Base-by-base conservation (phyloP, 441 rosid genomes). In the Gossypium lobatum region DNA sequence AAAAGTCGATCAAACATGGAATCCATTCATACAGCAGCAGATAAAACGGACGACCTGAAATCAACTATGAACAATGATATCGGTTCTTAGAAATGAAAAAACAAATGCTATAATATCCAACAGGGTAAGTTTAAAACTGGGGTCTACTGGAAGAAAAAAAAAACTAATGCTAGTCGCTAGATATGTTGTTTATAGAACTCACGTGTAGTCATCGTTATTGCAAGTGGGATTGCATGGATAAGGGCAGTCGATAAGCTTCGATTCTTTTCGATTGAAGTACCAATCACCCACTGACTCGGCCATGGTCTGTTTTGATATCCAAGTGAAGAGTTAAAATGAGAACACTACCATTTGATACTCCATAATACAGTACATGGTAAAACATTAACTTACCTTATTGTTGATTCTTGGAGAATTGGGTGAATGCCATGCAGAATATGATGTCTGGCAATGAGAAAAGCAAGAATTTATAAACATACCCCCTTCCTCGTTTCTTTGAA, bases 201-300 rank as follows among this genome's bases (percentile, higher is more conserved):
- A 60, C 39, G 82, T 68, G 77, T 87, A 85, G 78, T 87, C 77
- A 89, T 87, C 79, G 86, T 90, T 83, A 78, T 84, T 80, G 87
- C 99, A 93, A 69, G 92, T 86, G 46, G 95, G 98, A 75, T 93
- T 93, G 88, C 99, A 93, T 2, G 99, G 96, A 80, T 87, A 95
- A 48, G 93, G 88, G 78, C 96, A 87, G 74, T 95, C 99, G 0
- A 91, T 88, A 79, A 79, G 83, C 88, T 87, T 93, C 79, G 76
- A 86, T 16, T 70, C 78, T 73, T 77, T 67, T 3, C 93, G 80
- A 76, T 85, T 75, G 76, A 91, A 93, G 82, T 86, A 93, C 99
- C 98, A 95, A 76, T 93, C 97, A 48, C 96, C 93, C 16, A 89
- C 96, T 2, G 97, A 77, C 73, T 93, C 93, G 70, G 93, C 98